Base-by-base conservation (phyloP, 1,284 basidiomycete genomes). In the Trichosporon sp. region DNA sequence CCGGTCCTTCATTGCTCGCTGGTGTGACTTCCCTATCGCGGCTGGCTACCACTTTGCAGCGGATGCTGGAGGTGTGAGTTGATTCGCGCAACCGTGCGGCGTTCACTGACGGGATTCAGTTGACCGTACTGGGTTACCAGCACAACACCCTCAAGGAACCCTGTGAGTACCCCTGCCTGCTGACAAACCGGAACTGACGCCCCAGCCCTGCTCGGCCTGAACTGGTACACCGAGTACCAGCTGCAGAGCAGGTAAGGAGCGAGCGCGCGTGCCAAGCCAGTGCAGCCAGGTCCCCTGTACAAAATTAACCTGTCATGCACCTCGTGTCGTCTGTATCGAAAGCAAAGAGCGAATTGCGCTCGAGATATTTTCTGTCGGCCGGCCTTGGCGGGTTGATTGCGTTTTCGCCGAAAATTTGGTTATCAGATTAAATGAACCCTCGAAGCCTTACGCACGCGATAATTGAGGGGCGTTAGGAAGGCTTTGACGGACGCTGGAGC, bases 1-100 rank as follows among this genome's bases (percentile, higher is more conserved):
- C 68, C 89, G 94, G 68, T 88, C 89, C 68, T 87, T 96, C 73
- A 91, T 96, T 63, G 80, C 82, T 23, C 76, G 83, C 65, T 84
- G 83, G 83, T 83, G 83, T 66, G 77, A 76, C 60, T 73, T 83
- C 51, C 83, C 83, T n/a, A 69, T 84, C 29, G 64, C 72, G 29
- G 79, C 81, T 11, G 83, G 83, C 9, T 83, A 83, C 69, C 79
- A 84, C 72, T 83, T 84, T 66, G 74, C 78, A 12, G 78, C 81
- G 2, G 83, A 83, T 62, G 77, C 83, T 12, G 83, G 82, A 68
- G 80, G 82, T 18, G 76, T 83, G 66, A 75, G 78, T 75, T n/a
- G 0, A 21, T 23, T 21, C 47, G 42, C n/a, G 18, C 31, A 7
- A 12, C 4, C 3, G 2, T 27, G n/a, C 47, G 35, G 2, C 9